These are phyloP conservation scores for Raphidocelis subcapitata DNA, from an alignment of 139 green algal genomes.

Conservation along the genomic window DNA sequence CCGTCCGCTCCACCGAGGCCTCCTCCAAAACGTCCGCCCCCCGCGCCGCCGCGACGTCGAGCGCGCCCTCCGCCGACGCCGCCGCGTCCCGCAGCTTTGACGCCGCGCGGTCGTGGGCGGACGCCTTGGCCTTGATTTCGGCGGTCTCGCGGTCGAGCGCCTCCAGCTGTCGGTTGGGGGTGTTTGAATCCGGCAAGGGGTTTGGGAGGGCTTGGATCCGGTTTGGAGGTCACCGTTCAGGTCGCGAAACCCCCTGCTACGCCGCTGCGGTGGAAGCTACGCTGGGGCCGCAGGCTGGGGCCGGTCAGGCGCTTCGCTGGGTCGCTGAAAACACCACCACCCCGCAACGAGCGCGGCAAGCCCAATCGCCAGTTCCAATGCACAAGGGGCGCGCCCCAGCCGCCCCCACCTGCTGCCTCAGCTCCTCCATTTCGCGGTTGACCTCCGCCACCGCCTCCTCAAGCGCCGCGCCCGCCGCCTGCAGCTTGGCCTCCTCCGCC, in stretches of 20 bases:
- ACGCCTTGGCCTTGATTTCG: constrained; percentile 12
- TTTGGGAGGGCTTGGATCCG: too few species aligned
- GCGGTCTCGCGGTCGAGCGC: not conserved
- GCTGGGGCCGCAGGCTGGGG: too few species aligned
- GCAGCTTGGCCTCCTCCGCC: constrained; percentile 22
- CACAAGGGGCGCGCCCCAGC: not conserved
- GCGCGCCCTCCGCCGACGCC: constrained; percentile 4
- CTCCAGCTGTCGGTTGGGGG: too few species aligned
- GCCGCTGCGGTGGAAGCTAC: too few species aligned
- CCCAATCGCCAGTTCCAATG: too few species aligned
- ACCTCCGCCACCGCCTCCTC: constrained; percentile 37
- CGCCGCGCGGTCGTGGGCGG: constrained; percentile 27
- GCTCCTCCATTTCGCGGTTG: constrained; percentile 42
- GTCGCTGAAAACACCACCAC: too few species aligned
- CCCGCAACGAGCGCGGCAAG: too few species aligned
- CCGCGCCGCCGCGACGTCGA: constrained; percentile 32
- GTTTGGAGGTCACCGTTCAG: too few species aligned
- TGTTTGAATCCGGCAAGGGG: too few species aligned
- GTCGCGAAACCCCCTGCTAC: too few species aligned
- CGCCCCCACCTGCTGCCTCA: constrained; percentile 36
- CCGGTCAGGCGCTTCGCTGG: too few species aligned
- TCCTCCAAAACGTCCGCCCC: constrained; percentile 35
- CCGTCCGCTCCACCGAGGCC: constrained; percentile 50
- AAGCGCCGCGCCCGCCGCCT: constrained; percentile 16
- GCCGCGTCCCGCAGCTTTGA: constrained; percentile 37